These are phyloP conservation scores for Buddleja alternifolia DNA, from an alignment of 257 asterid genomes.

Conservation along the genomic window DNA sequence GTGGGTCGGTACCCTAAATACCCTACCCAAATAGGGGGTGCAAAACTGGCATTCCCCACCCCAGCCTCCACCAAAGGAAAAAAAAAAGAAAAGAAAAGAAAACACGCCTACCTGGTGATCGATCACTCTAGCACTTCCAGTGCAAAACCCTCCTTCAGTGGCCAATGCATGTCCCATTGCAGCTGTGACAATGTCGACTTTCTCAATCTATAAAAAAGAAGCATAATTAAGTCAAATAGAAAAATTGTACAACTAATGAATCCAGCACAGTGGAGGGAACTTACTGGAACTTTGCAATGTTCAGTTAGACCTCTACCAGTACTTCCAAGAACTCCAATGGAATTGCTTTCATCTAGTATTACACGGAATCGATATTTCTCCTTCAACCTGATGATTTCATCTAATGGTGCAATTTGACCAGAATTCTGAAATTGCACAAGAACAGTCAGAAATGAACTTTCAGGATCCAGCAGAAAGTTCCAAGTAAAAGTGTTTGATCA, in stretches of 20 bases:
- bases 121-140: constrained; percentile 87
- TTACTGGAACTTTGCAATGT: constrained; percentile 72
- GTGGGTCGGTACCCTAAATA: too few relatives aligned
- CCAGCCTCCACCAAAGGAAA: too few relatives aligned
- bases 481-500: background rate
- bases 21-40: too few relatives aligned
- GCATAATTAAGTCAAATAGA: constrained; percentile 15
- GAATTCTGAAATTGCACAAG: constrained; percentile 65
- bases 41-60: too few relatives aligned
- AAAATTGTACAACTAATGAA: constrained; percentile 28
- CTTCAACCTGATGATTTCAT: constrained; percentile 80
- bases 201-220: constrained; percentile 63
- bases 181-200: constrained; percentile 88
- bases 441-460: constrained; percentile 18
- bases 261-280: constrained; percentile 32
- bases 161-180: constrained; percentile 98
- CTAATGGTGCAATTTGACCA: constrained; percentile 90
- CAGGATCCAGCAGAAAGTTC: constrained; percentile 16
- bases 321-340: constrained; percentile 88
- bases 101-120: constrained; percentile 80
- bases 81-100: too few relatives aligned
- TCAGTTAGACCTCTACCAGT: constrained; percentile 96
- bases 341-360: constrained; percentile 88
- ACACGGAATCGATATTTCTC: constrained; percentile 88
- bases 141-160: constrained; percentile 97